phyloP scores from a whole-genome alignment of 2,329 filamentous ascomycete genomes.

The Apiospora pterosperma region DNA sequence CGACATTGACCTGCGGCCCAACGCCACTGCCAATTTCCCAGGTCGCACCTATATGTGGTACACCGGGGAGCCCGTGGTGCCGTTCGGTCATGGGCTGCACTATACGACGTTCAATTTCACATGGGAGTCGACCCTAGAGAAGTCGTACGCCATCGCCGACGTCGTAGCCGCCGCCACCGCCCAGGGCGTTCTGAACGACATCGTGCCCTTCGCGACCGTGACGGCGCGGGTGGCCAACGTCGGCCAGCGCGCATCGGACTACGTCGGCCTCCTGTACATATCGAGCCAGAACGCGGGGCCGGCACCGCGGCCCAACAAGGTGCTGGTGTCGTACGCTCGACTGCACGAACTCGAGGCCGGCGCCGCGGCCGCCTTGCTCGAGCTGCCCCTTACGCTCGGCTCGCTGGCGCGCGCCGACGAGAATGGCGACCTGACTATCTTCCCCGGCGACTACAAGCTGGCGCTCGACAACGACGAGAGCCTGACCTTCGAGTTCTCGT shows the following conservation, averaged over 20 bases:
- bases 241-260: conserved; percentile 39
- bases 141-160: conserved; percentile 28
- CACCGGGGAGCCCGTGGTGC: conserved; percentile 33
- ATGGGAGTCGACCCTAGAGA: conserved; percentile 4
- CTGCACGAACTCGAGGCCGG: conserved; percentile 25
- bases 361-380: conserved; percentile 22
- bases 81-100: conserved; percentile 45
- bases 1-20: conserved; percentile 45
- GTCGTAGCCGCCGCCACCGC: conserved; percentile 28
- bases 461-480: conserved; percentile 2
- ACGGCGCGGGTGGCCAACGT: conserved; percentile 38
- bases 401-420: conserved; percentile 41
- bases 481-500: not conserved
- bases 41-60: conserved; percentile 51
- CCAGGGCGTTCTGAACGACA: conserved; percentile 26
- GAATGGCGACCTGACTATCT: conserved; percentile 30
- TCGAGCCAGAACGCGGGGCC: conserved; percentile 33
- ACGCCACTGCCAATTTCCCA: conserved; percentile 27
- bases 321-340: conserved; percentile 41
- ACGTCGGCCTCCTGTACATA: conserved; percentile 41
- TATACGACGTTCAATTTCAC: conserved; percentile 41
- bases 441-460: conserved; percentile 3
- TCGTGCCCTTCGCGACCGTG: conserved; percentile 34
- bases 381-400: conserved; percentile 35
- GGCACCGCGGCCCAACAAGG: conserved; percentile 41